A percentile compares a stretch with the other conserved stretches of the same genome.
Evolutionary conservation across 495 filamentous ascomycete genomes (phyloP).

Genomic region (Aspergillus biplanus): DNA sequence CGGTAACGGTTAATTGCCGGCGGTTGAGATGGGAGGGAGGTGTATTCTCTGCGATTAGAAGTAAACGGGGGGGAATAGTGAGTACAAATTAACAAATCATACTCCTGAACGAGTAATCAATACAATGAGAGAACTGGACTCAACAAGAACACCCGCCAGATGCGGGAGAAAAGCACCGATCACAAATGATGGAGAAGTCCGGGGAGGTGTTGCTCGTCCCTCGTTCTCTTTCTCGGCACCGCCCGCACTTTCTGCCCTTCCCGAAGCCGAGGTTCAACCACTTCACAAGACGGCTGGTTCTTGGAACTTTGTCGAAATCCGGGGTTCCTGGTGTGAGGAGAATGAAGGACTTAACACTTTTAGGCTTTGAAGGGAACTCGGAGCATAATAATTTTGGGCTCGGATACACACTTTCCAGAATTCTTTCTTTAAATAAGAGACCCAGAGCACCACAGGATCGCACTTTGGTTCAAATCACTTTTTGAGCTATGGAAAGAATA

Average conservation of each 20-base stretch:
- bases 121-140: not conserved
- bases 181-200: slow-evolving; percentile 27
- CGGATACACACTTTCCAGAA: no score
- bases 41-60: not conserved
- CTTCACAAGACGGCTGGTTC: slow-evolving; percentile 17
- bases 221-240: slow-evolving; percentile 30
- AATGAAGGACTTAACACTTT: no score
- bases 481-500: no score
- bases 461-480: no score
- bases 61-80: slow-evolving; percentile 10
- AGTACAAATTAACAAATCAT: slow-evolving; percentile 19
- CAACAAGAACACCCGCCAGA: slow-evolving; percentile 3
- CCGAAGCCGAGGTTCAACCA: slow-evolving; percentile 42
- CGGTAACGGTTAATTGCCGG: slow-evolving; percentile 29
- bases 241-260: slow-evolving; percentile 40
- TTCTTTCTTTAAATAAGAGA: no score
- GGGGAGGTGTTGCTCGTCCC: slow-evolving; percentile 15
- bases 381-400: no score
- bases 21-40: slow-evolving; percentile 21
- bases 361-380: no score
- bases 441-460: no score
- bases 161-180: slow-evolving; percentile 2
- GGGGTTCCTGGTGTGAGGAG: not conserved
- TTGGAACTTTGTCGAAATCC: not conserved
- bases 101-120: slow-evolving; percentile 13